Percentiles rank a stretch among this genome's conserved stretches.
These are phyloP conservation scores for Psilocybe cyanescens DNA, from an alignment of 768 basidiomycete genomes.

Conservation along the genomic window DNA sequence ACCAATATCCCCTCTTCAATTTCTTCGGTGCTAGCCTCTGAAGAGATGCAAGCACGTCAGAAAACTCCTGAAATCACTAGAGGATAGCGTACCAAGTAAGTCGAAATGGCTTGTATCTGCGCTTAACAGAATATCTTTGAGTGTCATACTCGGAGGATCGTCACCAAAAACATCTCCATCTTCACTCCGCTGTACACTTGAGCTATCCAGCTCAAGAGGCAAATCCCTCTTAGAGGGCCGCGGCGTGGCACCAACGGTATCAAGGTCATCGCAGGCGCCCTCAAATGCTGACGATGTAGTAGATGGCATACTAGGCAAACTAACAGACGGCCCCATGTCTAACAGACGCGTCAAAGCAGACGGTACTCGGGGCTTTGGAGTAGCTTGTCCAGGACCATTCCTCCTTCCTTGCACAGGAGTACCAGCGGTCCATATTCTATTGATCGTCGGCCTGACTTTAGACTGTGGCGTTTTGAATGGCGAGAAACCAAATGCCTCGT, in stretches of 20 bases:
- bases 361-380: conserved; percentile 20
- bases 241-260: conserved; percentile 13
- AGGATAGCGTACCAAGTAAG: conserved; percentile 34
- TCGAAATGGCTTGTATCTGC: conserved; percentile 42
- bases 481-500: not conserved
- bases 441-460: conserved; percentile 21
- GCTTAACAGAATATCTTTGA: conserved; percentile 48
- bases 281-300: not conserved
- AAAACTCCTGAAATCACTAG: not conserved
- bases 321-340: conserved; percentile 20
- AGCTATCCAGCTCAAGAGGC: not conserved
- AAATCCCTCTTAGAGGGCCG: conserved; percentile 4
- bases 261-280: not conserved
- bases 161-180: conserved; percentile 32
- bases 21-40: conserved; percentile 8
- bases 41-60: not conserved
- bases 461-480: conserved; percentile 22
- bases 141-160: conserved; percentile 50
- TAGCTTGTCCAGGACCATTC: not conserved
- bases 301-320: conserved; percentile 12
- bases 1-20: conserved; percentile 8
- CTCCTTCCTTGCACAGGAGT: conserved; percentile 24
- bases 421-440: conserved; percentile 35
- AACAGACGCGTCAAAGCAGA: conserved; percentile 24
- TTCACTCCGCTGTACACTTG: conserved; percentile 4